These are phyloP conservation scores for Verticillium alfalfae DNA, from an alignment of 2,329 filamentous ascomycete genomes.

Conservation along the genomic window DNA sequence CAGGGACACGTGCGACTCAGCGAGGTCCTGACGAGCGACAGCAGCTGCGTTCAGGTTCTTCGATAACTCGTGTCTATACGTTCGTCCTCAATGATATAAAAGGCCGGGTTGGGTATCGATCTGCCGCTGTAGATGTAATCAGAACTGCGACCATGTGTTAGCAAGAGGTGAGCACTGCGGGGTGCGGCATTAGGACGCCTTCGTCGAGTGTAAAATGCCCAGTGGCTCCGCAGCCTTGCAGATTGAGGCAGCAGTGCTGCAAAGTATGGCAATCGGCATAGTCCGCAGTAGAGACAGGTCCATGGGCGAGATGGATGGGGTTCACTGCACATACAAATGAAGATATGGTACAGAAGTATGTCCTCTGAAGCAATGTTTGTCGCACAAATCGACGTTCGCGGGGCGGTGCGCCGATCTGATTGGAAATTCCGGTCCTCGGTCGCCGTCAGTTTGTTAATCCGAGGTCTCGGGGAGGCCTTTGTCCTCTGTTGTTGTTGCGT, in stretches of 20 bases:
- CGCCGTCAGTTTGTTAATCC: background rate
- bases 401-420: background rate
- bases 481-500: background rate
- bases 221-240: background rate
- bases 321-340: background rate
- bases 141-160: background rate
- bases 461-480: background rate
- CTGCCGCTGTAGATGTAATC: background rate
- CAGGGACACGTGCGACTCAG: background rate
- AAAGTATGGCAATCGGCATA: background rate
- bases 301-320: background rate
- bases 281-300: background rate
- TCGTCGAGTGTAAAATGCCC: background rate
- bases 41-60: background rate
- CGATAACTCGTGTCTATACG: background rate
- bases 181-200: background rate
- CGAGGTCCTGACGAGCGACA: background rate
- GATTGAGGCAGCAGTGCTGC: background rate
- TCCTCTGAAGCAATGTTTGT: background rate
- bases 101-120: background rate
- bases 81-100: background rate
- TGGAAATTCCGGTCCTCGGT: background rate
- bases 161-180: background rate
- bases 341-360: background rate
- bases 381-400: background rate